Evolutionary conservation across 441 rosid genomes (phyloP), one percentile per base, ranked within the genome.

Genomic region (Erodium chrysanthum): DNA sequence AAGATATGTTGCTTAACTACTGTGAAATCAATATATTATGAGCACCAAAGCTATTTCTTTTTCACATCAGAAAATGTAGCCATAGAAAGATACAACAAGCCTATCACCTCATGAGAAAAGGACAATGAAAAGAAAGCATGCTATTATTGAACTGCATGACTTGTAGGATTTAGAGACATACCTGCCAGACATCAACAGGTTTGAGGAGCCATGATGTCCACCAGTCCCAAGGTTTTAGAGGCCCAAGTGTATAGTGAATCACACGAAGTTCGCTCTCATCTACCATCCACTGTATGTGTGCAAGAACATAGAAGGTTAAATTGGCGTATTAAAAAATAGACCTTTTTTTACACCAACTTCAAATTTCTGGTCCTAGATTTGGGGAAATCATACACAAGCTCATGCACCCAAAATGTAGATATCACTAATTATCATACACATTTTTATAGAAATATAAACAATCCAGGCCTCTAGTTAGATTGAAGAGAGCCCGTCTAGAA

Each of bases 161-260:
- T 54, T 7, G 70, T 31, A 44, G 52, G 65, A 61, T 54, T 73
- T 31, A 63, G 70, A 22, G 7, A 46, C 52, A 21, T 85, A 94
- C 97, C 86, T 94, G 98, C 98, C 98, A 94, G 42, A 88, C 91
- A 76, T 89, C 96, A 70, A 94, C 97, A 54, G 96, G 98, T 81
- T 91, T 91, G 68, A 94, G 80, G 35, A 94, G 89, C 98, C 98
- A 94, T 8, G 97, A 91, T 54, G 98, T 94, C 93, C 96, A 91
- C 96, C 98, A 94, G 73, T 91, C 98, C 98, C 98, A 94, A 68
- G 98, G 97, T 72, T 94, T 91, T 60, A 91, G 89, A 64, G 96
- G 96, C 17, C 98, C 98, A 70, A 94, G 93, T 3, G 98, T 94
- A 70, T 91, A 89, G 81, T 94, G 98, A 82, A 94, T 94, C 65